Percentiles rank a stretch among this genome's conserved stretches.
Evolutionary conservation across 768 basidiomycete species (phyloP).

Genomic region (Rhizopogon vinicolor): DNA sequence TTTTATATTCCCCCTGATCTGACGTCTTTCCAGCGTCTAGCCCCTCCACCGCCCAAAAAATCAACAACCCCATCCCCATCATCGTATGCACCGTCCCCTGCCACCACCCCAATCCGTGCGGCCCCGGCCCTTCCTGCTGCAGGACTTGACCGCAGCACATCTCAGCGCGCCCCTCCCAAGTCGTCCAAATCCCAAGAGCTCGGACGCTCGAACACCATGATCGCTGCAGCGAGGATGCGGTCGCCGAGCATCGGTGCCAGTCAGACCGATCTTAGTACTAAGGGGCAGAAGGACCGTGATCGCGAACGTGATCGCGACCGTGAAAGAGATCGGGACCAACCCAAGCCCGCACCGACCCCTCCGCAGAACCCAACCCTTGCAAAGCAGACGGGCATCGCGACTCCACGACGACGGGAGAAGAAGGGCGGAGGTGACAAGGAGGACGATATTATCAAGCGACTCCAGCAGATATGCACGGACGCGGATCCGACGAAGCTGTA

Average conservation of each 20-base stretch:
- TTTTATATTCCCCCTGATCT: not conserved
- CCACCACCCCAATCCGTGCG: slow-evolving; percentile 56
- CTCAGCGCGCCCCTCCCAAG: slow-evolving; percentile 69
- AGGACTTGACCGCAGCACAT: slow-evolving; percentile 81
- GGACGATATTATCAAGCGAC: slow-evolving; percentile 85
- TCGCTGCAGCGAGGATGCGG: slow-evolving; percentile 31
- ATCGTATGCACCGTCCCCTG: slow-evolving; percentile 38
- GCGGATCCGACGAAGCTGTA: slow-evolving; percentile 95
- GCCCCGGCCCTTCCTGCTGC: slow-evolving; percentile 69
- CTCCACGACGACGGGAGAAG: slow-evolving; percentile 83
- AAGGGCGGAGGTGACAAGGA: slow-evolving; percentile 53
- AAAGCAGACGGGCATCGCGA: slow-evolving; percentile 68
- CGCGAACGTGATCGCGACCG: slow-evolving; percentile 25
- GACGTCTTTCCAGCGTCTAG: slow-evolving; percentile 27
- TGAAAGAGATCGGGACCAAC: slow-evolving; percentile 30
- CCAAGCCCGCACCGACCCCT: slow-evolving; percentile 53
- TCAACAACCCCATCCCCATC: slow-evolving; percentile 21
- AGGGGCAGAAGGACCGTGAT: slow-evolving; percentile 26
- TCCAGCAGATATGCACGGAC: slow-evolving; percentile 95
- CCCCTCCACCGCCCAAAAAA: slow-evolving; percentile 41
- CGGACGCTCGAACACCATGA: slow-evolving; percentile 65
- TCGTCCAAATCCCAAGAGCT: slow-evolving; percentile 40
- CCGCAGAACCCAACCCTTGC: slow-evolving; percentile 39
- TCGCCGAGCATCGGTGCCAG: slow-evolving; percentile 36
- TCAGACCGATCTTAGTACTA: slow-evolving; percentile 52